Evolutionary conservation across 352 stramenopile species (phyloP).

Genomic region (Thalassiosira oceanica): DNA sequence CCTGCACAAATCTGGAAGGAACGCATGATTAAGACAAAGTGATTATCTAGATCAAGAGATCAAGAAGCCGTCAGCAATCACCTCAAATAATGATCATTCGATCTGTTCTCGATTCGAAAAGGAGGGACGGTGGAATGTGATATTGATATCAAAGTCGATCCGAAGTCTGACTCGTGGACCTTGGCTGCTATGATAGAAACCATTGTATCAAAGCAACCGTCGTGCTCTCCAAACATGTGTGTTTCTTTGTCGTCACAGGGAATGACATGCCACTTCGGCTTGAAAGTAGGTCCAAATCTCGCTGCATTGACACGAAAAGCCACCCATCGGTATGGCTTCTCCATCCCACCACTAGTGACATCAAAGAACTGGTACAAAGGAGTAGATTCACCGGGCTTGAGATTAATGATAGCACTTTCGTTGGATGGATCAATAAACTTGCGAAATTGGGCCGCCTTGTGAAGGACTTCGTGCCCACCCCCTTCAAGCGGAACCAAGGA

Average conservation of each 20-base stretch:
- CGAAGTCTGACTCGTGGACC: slow-evolving; percentile 8
- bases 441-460: slow-evolving; percentile 16
- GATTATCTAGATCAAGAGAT: too few relatives aligned
- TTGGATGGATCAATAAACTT: slow-evolving; percentile 2
- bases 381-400: slow-evolving; percentile 27
- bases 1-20: too few relatives aligned
- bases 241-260: slow-evolving; percentile 11
- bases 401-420: slow-evolving; percentile 5
- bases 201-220: slow-evolving; percentile 24
- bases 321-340: slow-evolving; percentile 20
- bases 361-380: slow-evolving; percentile 33
- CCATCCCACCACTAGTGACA: slow-evolving; percentile 1
- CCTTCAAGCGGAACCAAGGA: slow-evolving; percentile 39
- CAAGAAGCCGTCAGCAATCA: too few relatives aligned
- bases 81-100: too few relatives aligned
- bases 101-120: too few relatives aligned
- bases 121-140: slow-evolving; percentile 29
- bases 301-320: slow-evolving; percentile 42
- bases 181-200: slow-evolving; percentile 17
- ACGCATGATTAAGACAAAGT: too few relatives aligned
- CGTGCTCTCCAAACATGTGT: slow-evolving; percentile 21
- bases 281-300: slow-evolving; percentile 6
- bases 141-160: slow-evolving; percentile 24
- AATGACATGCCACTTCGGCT: slow-evolving; percentile 24
- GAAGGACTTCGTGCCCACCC: slow-evolving; percentile 10